Evolutionary conservation across 352 stramenopile genomes (phyloP), one percentile per base, ranked within the genome.

Genomic region (Elongisporangium undulatum): DNA sequence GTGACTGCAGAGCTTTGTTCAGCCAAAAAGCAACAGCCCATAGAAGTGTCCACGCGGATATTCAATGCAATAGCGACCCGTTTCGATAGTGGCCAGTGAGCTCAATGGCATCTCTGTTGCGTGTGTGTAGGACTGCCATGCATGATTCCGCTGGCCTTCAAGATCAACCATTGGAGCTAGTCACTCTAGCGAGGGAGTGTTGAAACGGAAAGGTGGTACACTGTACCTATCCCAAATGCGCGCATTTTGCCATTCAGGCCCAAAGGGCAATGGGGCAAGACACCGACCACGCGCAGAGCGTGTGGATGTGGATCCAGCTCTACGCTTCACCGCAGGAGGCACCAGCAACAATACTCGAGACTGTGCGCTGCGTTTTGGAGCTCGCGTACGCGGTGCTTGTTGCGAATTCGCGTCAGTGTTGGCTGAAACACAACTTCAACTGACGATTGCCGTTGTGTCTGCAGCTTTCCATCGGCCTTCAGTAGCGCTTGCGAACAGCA

Each of bases 251-350:
- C 5, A 12, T 38, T 38, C 26, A 38, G 26, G 26, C 34, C n/a
- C 10, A 45, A 17, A 17, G 1, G 34, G 34, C 34, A 45, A 45
- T 45, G 34, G 13, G 12, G 34, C 34, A 45, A 15, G 22, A 51
- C 34, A 7, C 12, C 20, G 49, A 8, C 19, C 21, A 52, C 17
- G 59, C 66, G 24, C 19, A 68, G 53, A 87, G 77, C 52, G 62
- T 80, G 38, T 51, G 62, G 61, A 62, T 48, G 4, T 82, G 74
- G 71, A 38, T 72, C 53, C 22, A 41, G 45, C 61, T 78, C 24
- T 82, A 82, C 52, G 61, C 56, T 17, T 0, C 45, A 16, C 6
- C 7, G 61, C 2, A 3, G 4, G 10, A 41, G n/a, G 13, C n/a
- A 4, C 9, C 3, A 41, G 8, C 52, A 57, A 13, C 53, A 67